Conservation (phyloP, 2,329 filamentous ascomycete species). For the Coniochaeta sp. region DNA sequence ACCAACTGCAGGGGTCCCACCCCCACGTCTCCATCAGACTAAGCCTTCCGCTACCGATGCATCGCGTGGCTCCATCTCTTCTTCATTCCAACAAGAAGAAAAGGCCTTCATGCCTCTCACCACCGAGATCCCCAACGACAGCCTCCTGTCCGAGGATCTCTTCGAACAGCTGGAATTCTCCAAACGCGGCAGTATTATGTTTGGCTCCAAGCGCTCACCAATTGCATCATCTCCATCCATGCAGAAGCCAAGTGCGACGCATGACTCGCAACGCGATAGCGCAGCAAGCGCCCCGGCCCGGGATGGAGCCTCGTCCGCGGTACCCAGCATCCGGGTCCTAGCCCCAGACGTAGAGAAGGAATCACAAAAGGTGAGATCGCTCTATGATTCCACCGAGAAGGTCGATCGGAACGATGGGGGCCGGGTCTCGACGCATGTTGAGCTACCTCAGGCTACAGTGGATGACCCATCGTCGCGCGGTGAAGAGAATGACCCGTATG, state of each 20-base stretch:
- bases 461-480: constrained; percentile 42
- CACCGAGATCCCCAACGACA: constrained; percentile 48
- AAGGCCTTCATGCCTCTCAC: constrained; percentile 42
- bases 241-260: background rate
- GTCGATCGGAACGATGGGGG: constrained; percentile 46
- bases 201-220: constrained; percentile 36
- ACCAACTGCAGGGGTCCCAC: constrained; percentile 6
- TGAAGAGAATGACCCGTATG: constrained; percentile 49
- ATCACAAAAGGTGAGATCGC: constrained; percentile 61
- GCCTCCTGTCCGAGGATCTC: constrained; percentile 49
- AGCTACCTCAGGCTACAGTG: constrained; percentile 39
- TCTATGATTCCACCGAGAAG: constrained; percentile 51
- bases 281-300: constrained; percentile 8
- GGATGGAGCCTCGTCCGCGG: constrained; percentile 12
- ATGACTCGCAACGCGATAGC: constrained; percentile 6
- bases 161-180: constrained; percentile 49
- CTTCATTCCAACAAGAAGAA: constrained; percentile 20
- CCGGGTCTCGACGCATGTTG: constrained; percentile 36
- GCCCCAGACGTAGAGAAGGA: constrained; percentile 51
- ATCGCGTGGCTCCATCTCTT: constrained; percentile 7
- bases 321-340: constrained; percentile 45
- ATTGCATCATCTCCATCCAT: constrained; percentile 8
- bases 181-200: constrained; percentile 57
- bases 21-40: background rate
- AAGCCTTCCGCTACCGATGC: background rate